phyloP scores from a whole-genome alignment of 768 basidiomycete species.

The Kwoniella newhampshirensis region DNA sequence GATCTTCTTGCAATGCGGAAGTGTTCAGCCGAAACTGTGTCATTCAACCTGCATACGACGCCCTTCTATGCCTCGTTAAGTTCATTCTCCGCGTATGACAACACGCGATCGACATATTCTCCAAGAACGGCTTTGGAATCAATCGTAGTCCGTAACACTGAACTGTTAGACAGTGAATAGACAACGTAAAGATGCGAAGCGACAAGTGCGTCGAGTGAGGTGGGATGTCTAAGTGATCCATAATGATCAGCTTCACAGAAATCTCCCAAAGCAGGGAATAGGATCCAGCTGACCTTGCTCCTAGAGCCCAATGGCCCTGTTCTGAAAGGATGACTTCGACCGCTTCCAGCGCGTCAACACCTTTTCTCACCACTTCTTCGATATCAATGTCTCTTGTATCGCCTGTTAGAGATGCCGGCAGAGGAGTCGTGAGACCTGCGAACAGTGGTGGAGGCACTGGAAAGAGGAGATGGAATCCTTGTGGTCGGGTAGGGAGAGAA shows the following conservation, averaged over 20 bases:
- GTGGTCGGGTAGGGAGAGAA: conserved; percentile 13
- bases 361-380: conserved; percentile 23
- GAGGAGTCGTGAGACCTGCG: conserved; percentile 38
- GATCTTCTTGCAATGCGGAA: too few relatives aligned
- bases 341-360: conserved; percentile 24
- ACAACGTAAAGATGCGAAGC: conserved; percentile 35
- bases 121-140: conserved; percentile 10
- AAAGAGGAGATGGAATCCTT: conserved; percentile 20
- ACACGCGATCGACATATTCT: conserved; percentile 32
- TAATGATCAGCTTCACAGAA: not conserved
- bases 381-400: conserved; percentile 29
- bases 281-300: conserved; percentile 29
- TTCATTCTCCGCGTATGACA: conserved; percentile 16
- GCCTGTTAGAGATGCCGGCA: conserved; percentile 41
- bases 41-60: too few relatives aligned
- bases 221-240: conserved; percentile 25
- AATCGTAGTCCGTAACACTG: conserved; percentile 8
- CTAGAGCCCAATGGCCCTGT: conserved; percentile 30
- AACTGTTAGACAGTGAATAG: conserved; percentile 14
- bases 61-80: too few relatives aligned
- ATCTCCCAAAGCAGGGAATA: not conserved
- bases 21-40: too few relatives aligned
- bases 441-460: conserved; percentile 35
- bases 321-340: conserved; percentile 9
- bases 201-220: conserved; percentile 43